These are phyloP conservation scores for Prunus dulcis DNA, from an alignment of 306 rosid species.

Conservation along the genomic window DNA sequence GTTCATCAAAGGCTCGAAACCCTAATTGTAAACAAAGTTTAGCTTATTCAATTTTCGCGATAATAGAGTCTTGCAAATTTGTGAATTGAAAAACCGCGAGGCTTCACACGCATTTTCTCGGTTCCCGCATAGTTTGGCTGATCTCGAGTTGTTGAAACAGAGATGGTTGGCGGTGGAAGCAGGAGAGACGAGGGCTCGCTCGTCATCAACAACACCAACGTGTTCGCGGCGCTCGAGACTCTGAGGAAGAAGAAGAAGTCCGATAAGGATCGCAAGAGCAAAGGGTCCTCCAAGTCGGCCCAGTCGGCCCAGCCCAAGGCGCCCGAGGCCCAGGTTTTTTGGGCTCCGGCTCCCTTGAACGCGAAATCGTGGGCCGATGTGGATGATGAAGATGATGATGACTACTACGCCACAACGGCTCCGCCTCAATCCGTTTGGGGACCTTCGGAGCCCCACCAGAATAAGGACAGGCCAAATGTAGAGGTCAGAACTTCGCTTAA, in stretches of 20 bases:
- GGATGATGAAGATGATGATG: conserved; percentile 80
- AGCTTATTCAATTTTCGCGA: background rate
- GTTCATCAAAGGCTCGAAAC: background rate
- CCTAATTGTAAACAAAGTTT: conserved; percentile 1
- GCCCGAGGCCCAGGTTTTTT: conserved; percentile 58
- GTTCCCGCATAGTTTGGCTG: background rate
- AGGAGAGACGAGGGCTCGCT: conserved; percentile 83
- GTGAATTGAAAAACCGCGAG: background rate
- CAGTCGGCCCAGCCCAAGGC: conserved; percentile 42
- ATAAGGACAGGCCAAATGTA: conserved; percentile 39
- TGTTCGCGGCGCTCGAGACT: conserved; percentile 85
- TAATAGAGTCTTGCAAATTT: background rate
- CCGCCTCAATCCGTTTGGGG: conserved; percentile 74
- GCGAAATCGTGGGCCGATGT: conserved; percentile 88
- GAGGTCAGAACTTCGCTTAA: conserved; percentile 44
- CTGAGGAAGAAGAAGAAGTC: conserved; percentile 91
- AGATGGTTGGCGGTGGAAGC: conserved; percentile 88
- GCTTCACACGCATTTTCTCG: background rate
- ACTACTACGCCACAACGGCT: conserved; percentile 68
- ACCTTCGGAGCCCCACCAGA: conserved; percentile 45
- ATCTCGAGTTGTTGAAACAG: conserved; percentile 6
- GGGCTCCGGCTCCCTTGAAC: conserved; percentile 79
- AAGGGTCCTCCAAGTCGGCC: conserved; percentile 47
- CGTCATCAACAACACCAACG: conserved; percentile 72
- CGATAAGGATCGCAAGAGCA: conserved; percentile 72